phyloP scores from a whole-genome alignment of 768 basidiomycete species.

The Lactarius pseudohatsudake region DNA sequence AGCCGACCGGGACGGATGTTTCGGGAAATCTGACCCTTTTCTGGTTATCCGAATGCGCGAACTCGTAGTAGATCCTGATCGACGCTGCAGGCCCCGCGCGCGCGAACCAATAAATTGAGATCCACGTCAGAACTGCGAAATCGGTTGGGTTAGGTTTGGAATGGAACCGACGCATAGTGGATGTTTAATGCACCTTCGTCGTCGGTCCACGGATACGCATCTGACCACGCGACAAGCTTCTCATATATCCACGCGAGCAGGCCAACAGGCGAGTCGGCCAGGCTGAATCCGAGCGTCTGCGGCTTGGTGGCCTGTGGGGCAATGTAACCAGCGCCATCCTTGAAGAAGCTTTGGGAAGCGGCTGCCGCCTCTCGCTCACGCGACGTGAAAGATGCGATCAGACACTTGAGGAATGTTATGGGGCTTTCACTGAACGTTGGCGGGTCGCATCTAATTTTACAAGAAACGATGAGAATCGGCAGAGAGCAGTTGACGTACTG shows the following conservation, averaged over 20 bases:
- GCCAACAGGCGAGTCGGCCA: conserved; percentile 56
- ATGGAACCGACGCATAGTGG: not conserved
- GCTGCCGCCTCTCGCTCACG: conserved; percentile 40
- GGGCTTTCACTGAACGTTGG: conserved; percentile 34
- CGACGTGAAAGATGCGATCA: conserved; percentile 37
- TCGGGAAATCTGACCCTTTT: not conserved
- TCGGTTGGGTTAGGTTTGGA: not conserved
- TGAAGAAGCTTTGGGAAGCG: conserved; percentile 35
- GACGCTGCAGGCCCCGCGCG: conserved; percentile 58
- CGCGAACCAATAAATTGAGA: conserved; percentile 60
- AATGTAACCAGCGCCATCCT: conserved; percentile 42
- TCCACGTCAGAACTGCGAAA: conserved; percentile 54
- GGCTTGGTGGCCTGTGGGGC: conserved; percentile 37
- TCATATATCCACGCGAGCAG: conserved; percentile 38
- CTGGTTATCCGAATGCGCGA: not conserved
- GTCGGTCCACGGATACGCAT: conserved; percentile 53
- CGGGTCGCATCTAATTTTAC: not conserved
- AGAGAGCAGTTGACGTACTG: not conserved
- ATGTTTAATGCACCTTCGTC: conserved; percentile 44
- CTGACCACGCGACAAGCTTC: conserved; percentile 36
- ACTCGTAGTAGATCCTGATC: conserved; percentile 60
- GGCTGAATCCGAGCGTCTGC: conserved; percentile 44
- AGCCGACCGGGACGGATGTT: conserved; percentile 44
- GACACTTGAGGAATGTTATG: conserved; percentile 34
- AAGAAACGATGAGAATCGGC: not conserved